Evolutionary conservation across 2,329 filamentous ascomycete species (phyloP), one percentile per base, ranked within the genome.

Genomic region (Aspergillus fijiensis): DNA sequence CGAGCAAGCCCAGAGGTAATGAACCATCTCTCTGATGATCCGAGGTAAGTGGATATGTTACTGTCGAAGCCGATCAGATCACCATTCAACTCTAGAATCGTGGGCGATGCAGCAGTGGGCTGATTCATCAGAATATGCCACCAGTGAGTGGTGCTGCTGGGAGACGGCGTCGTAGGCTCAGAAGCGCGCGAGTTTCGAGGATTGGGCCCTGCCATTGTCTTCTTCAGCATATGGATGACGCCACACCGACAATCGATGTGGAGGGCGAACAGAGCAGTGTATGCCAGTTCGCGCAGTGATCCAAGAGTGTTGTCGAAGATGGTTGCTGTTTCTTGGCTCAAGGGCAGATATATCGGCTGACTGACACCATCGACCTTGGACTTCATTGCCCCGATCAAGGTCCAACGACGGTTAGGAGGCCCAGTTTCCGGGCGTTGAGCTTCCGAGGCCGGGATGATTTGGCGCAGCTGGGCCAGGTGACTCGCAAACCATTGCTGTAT

Each of bases 221-320:
- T 62, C 79, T 84, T 74, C 47, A 99, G 83, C 64, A 93, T 92
- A 72, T 93, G 87, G 42, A 96, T 85, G 65, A 96, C 88, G 54
- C 92, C 91, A 71, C 90, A 92, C 51, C 95, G 89, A 52, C 96
- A 86, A 74, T 97, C 92, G 74, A 96, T 86, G 72, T 98, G 93
- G 3, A 99, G 80, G 0, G 92, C 96, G 27, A 96, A 82, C 2
- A 98, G 85, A 48, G 93, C 87, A 2, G 87, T 92, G 19, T 85
- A 84, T 27, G 90, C 90, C 42, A 99, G 87, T 63, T 91, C 85
- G 61, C 91, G 89, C 75, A 94, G 95, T 2, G 91, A 93, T 23
- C 87, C 84, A 10, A 97, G 83, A 19, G 96, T 95, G 61, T 84
- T 87, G 74, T 99, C 95, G 73, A 99, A 98, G 19, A 88, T 87